phyloP scores from a whole-genome alignment of 805 yeast species.

The Yarrowia sp. region DNA sequence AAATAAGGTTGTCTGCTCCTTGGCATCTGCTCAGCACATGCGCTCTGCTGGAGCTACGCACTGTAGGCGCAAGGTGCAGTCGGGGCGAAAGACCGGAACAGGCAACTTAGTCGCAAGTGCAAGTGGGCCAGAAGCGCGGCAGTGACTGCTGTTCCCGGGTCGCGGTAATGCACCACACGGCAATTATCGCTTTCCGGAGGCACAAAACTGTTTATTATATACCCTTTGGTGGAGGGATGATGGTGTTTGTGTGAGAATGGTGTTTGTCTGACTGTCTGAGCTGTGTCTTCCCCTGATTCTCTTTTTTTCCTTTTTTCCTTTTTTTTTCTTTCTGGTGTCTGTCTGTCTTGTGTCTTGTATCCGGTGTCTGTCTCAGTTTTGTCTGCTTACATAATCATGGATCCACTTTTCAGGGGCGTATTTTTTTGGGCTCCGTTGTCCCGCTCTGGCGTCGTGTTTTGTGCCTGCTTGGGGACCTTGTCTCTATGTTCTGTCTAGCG shows the following conservation, averaged over 20 bases:
- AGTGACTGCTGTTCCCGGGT: not conserved
- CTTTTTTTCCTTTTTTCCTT: too few relatives aligned
- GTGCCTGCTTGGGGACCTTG: not conserved
- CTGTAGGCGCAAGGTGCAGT: conserved; percentile 6
- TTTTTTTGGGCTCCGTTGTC: not conserved
- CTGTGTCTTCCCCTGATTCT: too few relatives aligned
- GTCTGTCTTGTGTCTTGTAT: too few relatives aligned
- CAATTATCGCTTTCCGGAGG: too few relatives aligned
- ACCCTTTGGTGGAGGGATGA: not conserved
- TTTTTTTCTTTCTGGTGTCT: too few relatives aligned
- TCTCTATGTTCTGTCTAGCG: not conserved
- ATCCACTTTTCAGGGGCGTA: conserved; percentile 9
- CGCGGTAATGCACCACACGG: not conserved
- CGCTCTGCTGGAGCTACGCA: conserved; percentile 4
- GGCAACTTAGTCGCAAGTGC: conserved; percentile 2
- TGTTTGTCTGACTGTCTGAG: not conserved
- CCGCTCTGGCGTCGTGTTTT: not conserved
- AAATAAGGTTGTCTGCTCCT: not conserved
- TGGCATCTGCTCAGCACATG: conserved; percentile 27
- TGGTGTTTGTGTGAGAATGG: not conserved
- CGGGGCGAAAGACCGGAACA: conserved; percentile 19
- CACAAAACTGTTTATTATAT: not conserved
- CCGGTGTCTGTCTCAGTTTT: too few relatives aligned
- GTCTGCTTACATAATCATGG: not conserved
- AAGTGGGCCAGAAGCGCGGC: not conserved